Conservation (phyloP, 441 rosid genomes). For the Pelargonium myrrhifolium region DNA sequence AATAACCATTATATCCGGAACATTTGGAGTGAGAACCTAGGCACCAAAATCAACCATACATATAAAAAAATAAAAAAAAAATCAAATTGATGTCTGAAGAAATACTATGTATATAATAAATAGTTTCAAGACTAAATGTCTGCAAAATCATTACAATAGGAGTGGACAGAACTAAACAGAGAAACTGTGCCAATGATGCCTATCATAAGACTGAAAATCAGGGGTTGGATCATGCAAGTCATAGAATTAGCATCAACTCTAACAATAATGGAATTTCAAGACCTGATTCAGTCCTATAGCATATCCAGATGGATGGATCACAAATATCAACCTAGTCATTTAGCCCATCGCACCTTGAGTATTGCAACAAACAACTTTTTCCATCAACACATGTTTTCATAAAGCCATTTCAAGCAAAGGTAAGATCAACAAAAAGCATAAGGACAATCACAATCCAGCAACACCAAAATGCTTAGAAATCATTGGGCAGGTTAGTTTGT, state of each 20-base stretch:
- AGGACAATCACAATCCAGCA: neutral
- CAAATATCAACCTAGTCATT: neutral
- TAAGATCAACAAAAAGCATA: neutral
- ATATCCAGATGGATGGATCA: neutral
- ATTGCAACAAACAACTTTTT: too few relatives aligned
- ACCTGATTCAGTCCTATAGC: neutral
- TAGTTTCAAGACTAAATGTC: neutral
- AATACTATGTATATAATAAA: neutral
- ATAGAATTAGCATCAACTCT: neutral
- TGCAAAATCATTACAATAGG: neutral
- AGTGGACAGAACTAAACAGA: neutral
- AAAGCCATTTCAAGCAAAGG: too few relatives aligned
- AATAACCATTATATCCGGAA: slow-evolving; percentile 91
- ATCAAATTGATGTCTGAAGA: neutral
- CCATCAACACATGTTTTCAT: too few relatives aligned
- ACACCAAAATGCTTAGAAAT: neutral
- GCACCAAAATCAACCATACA: slow-evolving; percentile 16
- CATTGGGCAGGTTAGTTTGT: neutral
- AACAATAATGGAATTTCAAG: neutral
- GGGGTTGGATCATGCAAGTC: too few relatives aligned
- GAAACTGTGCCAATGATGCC: neutral
- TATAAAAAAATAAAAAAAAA: neutral
- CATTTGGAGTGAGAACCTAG: slow-evolving; percentile 97
- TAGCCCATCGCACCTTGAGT: neutral
- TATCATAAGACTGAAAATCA: neutral